These are phyloP conservation scores for Arabidopsis arenosa DNA, from an alignment of 345 rosid genomes.

Conservation along the genomic window DNA sequence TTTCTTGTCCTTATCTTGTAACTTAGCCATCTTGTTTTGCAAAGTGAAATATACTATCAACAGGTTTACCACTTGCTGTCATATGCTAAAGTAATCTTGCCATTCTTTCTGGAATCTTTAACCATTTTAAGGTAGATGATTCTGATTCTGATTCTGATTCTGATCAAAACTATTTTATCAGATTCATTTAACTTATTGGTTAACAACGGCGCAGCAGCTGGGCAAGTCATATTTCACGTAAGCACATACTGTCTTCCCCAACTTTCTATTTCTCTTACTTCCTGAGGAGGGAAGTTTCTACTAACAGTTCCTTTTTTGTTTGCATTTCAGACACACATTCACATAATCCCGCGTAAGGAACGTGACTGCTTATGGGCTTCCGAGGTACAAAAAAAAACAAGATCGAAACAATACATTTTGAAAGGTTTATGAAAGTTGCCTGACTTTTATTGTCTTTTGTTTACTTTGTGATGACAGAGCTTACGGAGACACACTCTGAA, in stretches of 20 bases:
- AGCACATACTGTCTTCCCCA: slow-evolving; percentile 35
- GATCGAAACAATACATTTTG: background rate
- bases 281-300: slow-evolving; percentile 1
- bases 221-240: slow-evolving; percentile 95
- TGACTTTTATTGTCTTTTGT: slow-evolving; percentile 3
- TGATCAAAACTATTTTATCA: slow-evolving; percentile 39
- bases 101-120: background rate
- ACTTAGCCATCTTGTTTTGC: background rate
- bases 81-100: background rate
- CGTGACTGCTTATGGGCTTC: slow-evolving; percentile 88
- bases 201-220: slow-evolving; percentile 94
- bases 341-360: slow-evolving; percentile 88
- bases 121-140: slow-evolving; percentile 1
- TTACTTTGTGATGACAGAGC: slow-evolving; percentile 57
- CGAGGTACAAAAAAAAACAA: slow-evolving; percentile 57
- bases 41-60: background rate
- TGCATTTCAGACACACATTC: slow-evolving; percentile 83
- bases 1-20: background rate
- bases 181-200: slow-evolving; percentile 96
- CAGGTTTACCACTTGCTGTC: background rate
- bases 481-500: slow-evolving; percentile 58
- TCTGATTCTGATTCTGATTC: slow-evolving; percentile 1
- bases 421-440: background rate
- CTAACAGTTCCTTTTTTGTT: background rate
- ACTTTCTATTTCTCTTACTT: slow-evolving; percentile 18